phyloP scores from a whole-genome alignment of 768 basidiomycete genomes.

The Calvatia gigantea region DNA sequence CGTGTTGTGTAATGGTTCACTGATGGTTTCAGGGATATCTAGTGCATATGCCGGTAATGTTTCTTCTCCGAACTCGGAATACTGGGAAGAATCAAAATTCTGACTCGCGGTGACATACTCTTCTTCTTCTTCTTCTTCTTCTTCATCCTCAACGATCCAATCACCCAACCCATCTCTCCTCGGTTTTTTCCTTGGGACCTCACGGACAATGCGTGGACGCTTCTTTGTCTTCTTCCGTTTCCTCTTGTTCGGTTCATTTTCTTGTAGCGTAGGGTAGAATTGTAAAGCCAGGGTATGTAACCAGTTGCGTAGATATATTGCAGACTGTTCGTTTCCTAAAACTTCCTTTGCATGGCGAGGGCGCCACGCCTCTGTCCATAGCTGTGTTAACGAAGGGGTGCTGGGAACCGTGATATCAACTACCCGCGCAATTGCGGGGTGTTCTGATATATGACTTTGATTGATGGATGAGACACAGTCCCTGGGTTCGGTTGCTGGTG shows the following conservation, averaged over 20 bases:
- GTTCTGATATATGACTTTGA: slow-evolving; percentile 17
- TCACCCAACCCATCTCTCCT: slow-evolving; percentile 48
- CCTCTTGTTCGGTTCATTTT: slow-evolving; percentile 12
- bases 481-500: not conserved
- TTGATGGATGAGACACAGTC: slow-evolving; percentile 1
- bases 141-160: slow-evolving; percentile 52
- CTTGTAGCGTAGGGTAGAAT: slow-evolving; percentile 24
- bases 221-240: slow-evolving; percentile 36
- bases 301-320: slow-evolving; percentile 77
- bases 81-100: slow-evolving; percentile 18
- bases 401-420: slow-evolving; percentile 19
- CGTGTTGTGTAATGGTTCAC: slow-evolving; percentile 68
- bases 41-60: not conserved
- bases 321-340: slow-evolving; percentile 71
- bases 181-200: slow-evolving; percentile 53
- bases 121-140: slow-evolving; percentile 34
- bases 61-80: not conserved
- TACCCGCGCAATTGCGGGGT: slow-evolving; percentile 51
- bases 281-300: slow-evolving; percentile 65
- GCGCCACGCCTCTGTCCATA: slow-evolving; percentile 76
- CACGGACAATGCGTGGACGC: slow-evolving; percentile 56
- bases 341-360: slow-evolving; percentile 73
- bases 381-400: slow-evolving; percentile 30
- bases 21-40: slow-evolving; percentile 22
- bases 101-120: not conserved